Evolutionary conservation across 1,284 basidiomycete species (phyloP).

Genomic region (Trichosporon sp.): DNA sequence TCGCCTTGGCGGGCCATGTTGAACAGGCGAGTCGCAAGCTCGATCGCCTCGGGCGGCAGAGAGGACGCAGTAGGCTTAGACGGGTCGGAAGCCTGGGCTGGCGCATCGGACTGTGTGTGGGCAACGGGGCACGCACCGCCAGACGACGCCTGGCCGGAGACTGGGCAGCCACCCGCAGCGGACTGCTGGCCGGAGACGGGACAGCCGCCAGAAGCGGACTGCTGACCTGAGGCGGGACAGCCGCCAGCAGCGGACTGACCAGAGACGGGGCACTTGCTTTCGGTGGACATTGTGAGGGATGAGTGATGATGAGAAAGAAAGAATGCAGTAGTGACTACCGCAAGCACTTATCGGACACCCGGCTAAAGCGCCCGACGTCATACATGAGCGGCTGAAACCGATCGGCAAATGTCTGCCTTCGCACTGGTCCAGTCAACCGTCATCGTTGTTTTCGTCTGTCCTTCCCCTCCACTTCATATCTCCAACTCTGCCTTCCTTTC

Average conservation of each 20-base stretch:
- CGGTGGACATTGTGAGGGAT: not conserved
- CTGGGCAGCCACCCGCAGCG: not conserved
- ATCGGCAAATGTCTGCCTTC: slow-evolving; percentile 1
- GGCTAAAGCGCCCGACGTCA: not conserved
- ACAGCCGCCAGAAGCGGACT: not conserved
- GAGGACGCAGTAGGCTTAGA: not conserved
- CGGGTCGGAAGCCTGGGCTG: not conserved
- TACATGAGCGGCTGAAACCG: not conserved
- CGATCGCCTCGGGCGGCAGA: slow-evolving; percentile 54
- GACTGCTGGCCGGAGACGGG: not conserved
- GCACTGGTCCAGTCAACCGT: slow-evolving; percentile 5
- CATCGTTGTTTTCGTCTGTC: not conserved
- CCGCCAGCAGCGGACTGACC: not conserved
- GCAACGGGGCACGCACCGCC: not conserved
- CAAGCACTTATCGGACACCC: not conserved
- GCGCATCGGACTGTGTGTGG: not conserved
- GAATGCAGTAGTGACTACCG: not conserved
- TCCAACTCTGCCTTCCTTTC: not conserved
- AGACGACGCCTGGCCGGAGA: not conserved
- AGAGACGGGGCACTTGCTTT: not conserved
- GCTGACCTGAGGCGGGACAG: not conserved
- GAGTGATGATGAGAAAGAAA: not conserved
- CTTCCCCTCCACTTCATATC: not conserved
- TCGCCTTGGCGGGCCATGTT: slow-evolving; percentile 66
- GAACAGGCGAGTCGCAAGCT: slow-evolving; percentile 71